A percentile compares a stretch with the other conserved stretches of the same genome.
Conservation (phyloP, 805 yeast genomes). For the Kodamaea fukazawae region DNA sequence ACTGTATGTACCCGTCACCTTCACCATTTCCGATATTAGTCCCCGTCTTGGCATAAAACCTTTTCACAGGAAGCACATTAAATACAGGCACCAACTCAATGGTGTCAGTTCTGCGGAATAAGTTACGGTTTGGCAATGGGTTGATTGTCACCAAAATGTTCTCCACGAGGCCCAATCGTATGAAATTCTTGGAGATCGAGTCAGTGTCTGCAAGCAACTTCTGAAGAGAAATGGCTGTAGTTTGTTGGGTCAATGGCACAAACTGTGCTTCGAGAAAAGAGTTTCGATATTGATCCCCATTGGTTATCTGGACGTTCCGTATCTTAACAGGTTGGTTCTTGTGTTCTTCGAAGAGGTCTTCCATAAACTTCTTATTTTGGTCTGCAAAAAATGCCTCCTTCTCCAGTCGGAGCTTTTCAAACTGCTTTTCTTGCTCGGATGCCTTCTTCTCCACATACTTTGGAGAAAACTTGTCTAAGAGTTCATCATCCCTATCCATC, state of each 20-base stretch:
- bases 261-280: constrained; percentile 47
- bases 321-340: constrained; percentile 42
- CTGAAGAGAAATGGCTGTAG: constrained; percentile 39
- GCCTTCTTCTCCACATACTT: constrained; percentile 8
- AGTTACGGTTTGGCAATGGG: constrained; percentile 18
- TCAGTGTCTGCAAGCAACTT: constrained; percentile 43
- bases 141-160: constrained; percentile 37
- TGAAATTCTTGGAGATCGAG: constrained; percentile 40
- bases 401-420: constrained; percentile 23
- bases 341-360: constrained; percentile 32
- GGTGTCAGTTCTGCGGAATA: constrained; percentile 17
- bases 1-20: constrained; percentile 87
- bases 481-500: constrained; percentile 22
- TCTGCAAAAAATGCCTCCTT: constrained; percentile 32
- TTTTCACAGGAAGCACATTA: constrained; percentile 54
- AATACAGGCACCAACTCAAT: constrained; percentile 35
- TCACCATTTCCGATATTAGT: constrained; percentile 96
- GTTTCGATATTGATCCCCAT: constrained; percentile 46
- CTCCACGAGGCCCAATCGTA: constrained; percentile 42
- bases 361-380: constrained; percentile 33
- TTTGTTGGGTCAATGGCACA: constrained; percentile 38
- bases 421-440: constrained; percentile 25
- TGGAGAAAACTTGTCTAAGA: constrained; percentile 29
- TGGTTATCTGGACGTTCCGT: constrained; percentile 46
- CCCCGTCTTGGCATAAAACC: constrained; percentile 84